phyloP scores from a whole-genome alignment of 495 filamentous ascomycete species.

The Extremus antarcticus region DNA sequence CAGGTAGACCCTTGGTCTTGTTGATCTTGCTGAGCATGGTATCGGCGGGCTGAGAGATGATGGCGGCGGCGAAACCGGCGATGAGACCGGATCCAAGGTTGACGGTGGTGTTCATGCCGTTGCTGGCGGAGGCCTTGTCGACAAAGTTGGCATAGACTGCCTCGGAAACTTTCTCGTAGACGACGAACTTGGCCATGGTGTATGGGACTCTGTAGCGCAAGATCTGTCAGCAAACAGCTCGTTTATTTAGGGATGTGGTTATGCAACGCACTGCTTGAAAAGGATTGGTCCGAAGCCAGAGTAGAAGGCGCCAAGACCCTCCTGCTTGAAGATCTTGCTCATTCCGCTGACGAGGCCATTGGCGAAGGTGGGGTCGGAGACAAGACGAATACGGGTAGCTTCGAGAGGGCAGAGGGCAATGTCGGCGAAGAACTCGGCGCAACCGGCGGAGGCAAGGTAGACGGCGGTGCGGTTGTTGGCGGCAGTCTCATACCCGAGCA shows the following conservation, averaged over 20 bases:
- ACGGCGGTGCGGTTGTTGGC: conserved; percentile 35
- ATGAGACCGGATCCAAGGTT: conserved; percentile 94
- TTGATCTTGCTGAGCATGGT: conserved; percentile 99
- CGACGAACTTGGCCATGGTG: conserved; percentile 99
- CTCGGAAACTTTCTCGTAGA: conserved; percentile 95
- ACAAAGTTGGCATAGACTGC: conserved; percentile 50
- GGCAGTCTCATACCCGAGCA: conserved; percentile 34
- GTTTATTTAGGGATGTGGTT: neutral
- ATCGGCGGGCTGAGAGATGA: conserved; percentile 96
- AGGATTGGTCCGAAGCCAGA: conserved; percentile 36
- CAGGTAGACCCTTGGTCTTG: conserved; percentile 94
- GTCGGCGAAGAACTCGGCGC: conserved; percentile 37
- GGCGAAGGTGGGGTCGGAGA: conserved; percentile 34
- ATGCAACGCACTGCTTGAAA: conserved; percentile 51
- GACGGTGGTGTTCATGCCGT: conserved; percentile 67
- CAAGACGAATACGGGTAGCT: conserved; percentile 34
- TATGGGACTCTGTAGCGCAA: conserved; percentile 60
- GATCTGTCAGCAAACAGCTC: neutral
- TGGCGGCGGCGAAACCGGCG: conserved; percentile 92
- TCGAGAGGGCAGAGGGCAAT: conserved; percentile 35
- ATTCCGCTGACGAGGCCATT: conserved; percentile 33
- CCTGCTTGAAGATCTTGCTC: conserved; percentile 31
- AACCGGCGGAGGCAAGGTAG: conserved; percentile 34
- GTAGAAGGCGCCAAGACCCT: conserved; percentile 37
- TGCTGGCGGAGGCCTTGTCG: conserved; percentile 68